Evolutionary conservation across 306 rosid species (phyloP), one percentile per base, ranked within the genome.

Genomic region (Rosa persica): DNA sequence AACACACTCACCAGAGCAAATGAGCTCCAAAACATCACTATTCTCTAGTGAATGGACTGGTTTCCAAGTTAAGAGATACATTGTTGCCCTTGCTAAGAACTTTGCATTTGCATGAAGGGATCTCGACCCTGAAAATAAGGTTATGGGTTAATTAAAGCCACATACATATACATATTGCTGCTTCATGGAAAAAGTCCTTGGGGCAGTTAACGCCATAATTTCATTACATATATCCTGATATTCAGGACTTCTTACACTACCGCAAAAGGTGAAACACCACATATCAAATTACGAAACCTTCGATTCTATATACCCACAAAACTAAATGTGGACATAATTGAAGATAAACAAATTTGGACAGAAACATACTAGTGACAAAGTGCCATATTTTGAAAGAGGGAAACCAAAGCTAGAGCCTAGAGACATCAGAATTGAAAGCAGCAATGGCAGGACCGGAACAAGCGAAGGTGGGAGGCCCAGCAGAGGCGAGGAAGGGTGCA

Each of bases 391-490:
- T 9, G n/a, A 9, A 16, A 47, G 62, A 47, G 40, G 25, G 19
- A 54, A 10, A 42, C 20, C 0, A 57, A 5, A 49, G 78, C n/a
- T 27, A 39, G 36, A 61, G 67, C 67, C 40, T 27, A 22, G 76
- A 73, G 39, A 47, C 15, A 34, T 62, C 22, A 34, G 8, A 16
- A 68, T 34, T 15, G 11, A 36, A 66, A 48, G 66, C 52, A 23
- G 46, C 3, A 75, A 85, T 86, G 85, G 85, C 80, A 13, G 85
- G 70, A 76, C 64, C 49, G 62, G 75, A 79, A 10, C 75, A 15
- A 76, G 66, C 22, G 64, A 81, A 85, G 72, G 10, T 2, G 12
- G 47, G 77, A 88, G 79, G 46, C 55, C 78, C 72, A 40, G 64
- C 74, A 3, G 74, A 77, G 43, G 51, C 64, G 70, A 51, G 70